Base-by-base conservation (phyloP, 805 yeast species). In the Saturnispora sekii region DNA sequence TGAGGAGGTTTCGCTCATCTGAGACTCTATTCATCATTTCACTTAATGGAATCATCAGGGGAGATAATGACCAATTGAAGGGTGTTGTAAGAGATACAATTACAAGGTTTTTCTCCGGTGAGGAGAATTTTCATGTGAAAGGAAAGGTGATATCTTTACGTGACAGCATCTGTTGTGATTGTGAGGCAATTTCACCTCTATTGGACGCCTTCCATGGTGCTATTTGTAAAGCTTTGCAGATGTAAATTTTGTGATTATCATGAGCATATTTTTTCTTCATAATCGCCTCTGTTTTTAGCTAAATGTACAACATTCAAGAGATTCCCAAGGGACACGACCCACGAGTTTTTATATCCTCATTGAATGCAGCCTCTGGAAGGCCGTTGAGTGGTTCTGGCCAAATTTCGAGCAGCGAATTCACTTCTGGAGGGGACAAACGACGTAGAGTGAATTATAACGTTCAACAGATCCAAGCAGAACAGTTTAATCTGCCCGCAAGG, bases 391-490 rank as follows among this genome's bases (percentile, higher is more conserved):
- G 36, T 9, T 11, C 26, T 10, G 26, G 17, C 8, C 21, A 14
- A 18, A 34, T 29, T 11, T 17, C 26, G 37, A n/a, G 35, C 41
- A 17, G 37, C n/a, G 43, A 31, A n/a, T 40, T 50, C 3, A 36
- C 49, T n/a, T 15, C 26, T 15, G 36, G 17, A 4, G 37, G 45
- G 8, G 41, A 26, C 3, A 59, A 60, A 41, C 53, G 64, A 17
- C 61, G 57, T 46, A 43, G 65, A 38, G 54, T 65, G 7, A 65
- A 64, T 46, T 65, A 65, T 50, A 63, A 62, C 38, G 51, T 63
- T 16, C 58, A 55, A 47, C 55, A 59, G 16, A 60, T 57, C 35
- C 62, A 59, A 36, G 61, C 57, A 35, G 59, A 58, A 35, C 59
- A 58, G 35, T 52, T 54, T 18, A 43, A 38, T 16, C 11, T 43